These are phyloP conservation scores for Niebla homalea DNA, from an alignment of 495 filamentous ascomycete genomes.

Conservation along the genomic window DNA sequence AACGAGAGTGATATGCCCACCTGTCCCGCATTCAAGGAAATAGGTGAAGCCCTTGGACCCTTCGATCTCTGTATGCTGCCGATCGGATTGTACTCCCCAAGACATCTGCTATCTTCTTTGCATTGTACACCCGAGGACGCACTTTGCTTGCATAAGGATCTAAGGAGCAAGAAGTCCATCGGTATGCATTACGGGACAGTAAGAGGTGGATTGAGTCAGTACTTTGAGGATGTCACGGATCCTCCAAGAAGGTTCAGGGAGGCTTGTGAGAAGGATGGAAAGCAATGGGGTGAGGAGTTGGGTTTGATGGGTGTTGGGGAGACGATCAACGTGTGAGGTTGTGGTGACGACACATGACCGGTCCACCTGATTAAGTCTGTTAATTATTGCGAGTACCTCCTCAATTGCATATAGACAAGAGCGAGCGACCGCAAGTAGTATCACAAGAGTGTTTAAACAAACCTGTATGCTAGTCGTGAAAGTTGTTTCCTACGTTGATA, in stretches of 20 bases:
- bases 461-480: no score
- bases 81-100: constrained; percentile 27
- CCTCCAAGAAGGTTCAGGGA: constrained; percentile 26
- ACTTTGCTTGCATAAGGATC: constrained; percentile 25
- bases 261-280: constrained; percentile 24
- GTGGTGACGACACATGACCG: no score
- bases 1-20: constrained; percentile 16
- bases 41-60: constrained; percentile 24
- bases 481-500: no score
- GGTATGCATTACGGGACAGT: constrained; percentile 34
- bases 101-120: constrained; percentile 22
- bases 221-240: constrained; percentile 30
- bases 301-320: constrained; percentile 28
- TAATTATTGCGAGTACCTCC: no score
- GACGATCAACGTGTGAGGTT: constrained; percentile 11
- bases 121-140: constrained; percentile 30
- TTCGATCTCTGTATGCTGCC: constrained; percentile 32
- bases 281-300: constrained; percentile 22
- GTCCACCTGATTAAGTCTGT: no score
- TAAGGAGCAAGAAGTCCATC: constrained; percentile 27
- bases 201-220: constrained; percentile 23
- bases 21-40: constrained; percentile 28
- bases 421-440: no score
- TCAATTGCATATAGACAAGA: no score
- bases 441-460: no score